These are phyloP conservation scores for Avicennia marina DNA, from an alignment of 257 asterid genomes.

Conservation along the genomic window DNA sequence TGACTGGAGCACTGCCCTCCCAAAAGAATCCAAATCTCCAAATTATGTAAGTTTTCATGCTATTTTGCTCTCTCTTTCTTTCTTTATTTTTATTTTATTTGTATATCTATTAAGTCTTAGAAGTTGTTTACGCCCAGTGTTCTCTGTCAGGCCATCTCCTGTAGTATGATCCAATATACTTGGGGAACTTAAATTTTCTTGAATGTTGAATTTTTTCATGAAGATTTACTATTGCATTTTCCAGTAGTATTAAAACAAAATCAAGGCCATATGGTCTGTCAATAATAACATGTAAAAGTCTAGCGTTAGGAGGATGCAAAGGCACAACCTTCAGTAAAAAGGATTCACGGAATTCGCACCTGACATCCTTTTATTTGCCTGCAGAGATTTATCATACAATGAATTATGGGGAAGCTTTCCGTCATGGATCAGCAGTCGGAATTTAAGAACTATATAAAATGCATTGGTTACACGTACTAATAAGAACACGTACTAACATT, in stretches of 20 bases:
- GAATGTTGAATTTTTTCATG: no score
- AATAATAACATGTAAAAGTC: constrained; percentile 1
- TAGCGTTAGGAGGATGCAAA: not conserved
- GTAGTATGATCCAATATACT: not conserved
- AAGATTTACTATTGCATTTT: no score
- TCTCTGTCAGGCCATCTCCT: not conserved
- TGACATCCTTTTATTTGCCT: constrained; percentile 9
- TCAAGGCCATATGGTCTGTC: no score
- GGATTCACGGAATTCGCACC: not conserved
- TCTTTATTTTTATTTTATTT: no score
- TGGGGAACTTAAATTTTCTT: not conserved
- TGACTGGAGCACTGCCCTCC: constrained; percentile 55
- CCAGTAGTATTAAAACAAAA: no score
- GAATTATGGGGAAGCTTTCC: constrained; percentile 70
- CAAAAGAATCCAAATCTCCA: constrained; percentile 39
- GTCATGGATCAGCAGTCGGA: constrained; percentile 48
- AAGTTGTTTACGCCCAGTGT: no score
- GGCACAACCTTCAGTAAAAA: not conserved
- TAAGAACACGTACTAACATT: no score
- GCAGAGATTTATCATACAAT: constrained; percentile 81
- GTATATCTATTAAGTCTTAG: no score
- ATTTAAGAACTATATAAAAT: no score
- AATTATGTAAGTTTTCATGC: constrained; percentile 42
- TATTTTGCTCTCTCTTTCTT: not conserved
- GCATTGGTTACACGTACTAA: no score